Evolutionary conservation across 441 rosid genomes (phyloP), one percentile per base, ranked within the genome.

Genomic region (Erodium chrysanthum): DNA sequence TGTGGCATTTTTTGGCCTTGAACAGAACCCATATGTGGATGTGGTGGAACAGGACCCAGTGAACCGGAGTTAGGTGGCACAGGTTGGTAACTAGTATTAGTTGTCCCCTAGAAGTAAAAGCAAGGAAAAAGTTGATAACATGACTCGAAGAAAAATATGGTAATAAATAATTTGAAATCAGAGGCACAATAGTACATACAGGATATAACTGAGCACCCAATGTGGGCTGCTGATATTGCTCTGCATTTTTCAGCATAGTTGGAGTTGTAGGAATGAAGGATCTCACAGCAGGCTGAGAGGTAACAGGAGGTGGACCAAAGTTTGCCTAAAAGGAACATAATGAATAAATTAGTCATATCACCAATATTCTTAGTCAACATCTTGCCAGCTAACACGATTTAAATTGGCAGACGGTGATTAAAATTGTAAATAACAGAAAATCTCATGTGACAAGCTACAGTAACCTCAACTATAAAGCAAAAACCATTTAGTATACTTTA

Each of bases 151-250:
- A 54, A 61, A 69, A 71, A 65, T 66, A 21, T 25, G 20, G 56
- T 11, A 58, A 56, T 37, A 31, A 50, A 48, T 2, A 77, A 74
- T 68, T 58, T 40, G 25, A 67, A 67, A 61, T 23, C 29, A 42
- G 46, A 31, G n/a, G 68, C 18, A 70, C 52, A 54, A 54, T 33
- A 25, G 74, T 66, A 84, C 96, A 65, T 73, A 96, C 98, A 0
- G 91, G 83, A 80, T 90, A 90, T 68, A 92, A 77, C 74, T 89
- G 97, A 79, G 98, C 84, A 63, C 78, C 84, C 81, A 83, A 73
- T 52, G 90, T 84, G 63, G 96, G 90, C 77, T 86, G 97, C 83
- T 92, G 96, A 74, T 84, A 95, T 75, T 88, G 97, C 66, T 84
- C 93, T 27, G 87, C 91, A 74, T 90, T 90, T 81, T 78, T 88